Conservation (phyloP, 257 asterid species). For the Rehmannia glutinosa region DNA sequence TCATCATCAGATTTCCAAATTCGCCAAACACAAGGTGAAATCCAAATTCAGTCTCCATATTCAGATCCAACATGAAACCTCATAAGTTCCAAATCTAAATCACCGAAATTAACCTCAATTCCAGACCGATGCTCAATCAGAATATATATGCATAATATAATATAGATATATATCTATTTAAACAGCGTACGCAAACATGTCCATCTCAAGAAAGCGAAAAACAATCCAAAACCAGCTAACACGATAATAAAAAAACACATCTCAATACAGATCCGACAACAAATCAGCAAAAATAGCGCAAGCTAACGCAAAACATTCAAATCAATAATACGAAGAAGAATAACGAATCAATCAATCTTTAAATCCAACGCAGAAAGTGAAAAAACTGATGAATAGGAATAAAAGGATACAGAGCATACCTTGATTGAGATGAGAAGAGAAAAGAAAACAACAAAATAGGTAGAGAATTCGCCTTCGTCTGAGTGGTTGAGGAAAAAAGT, state of each 20-base stretch:
- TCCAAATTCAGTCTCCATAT: not conserved
- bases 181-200: not conserved
- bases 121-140: not conserved
- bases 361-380: not conserved
- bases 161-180: too few species aligned
- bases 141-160: too few species aligned
- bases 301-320: not conserved
- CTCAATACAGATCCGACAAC: not conserved
- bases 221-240: not conserved
- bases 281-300: not conserved
- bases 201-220: not conserved
- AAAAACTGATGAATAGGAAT: not conserved
- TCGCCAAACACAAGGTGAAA: not conserved
- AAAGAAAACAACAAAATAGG: not conserved
- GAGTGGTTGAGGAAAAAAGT: constrained; percentile 1
- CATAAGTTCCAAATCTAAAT: not conserved
- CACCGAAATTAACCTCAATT: not conserved
- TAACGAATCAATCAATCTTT: not conserved
- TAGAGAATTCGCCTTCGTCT: not conserved
- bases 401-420: not conserved
- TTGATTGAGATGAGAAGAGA: not conserved
- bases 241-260: too few species aligned
- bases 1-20: not conserved
- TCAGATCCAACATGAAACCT: not conserved
- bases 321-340: not conserved